Conservation (phyloP, 2,329 filamentous ascomycete genomes). For the Xylariaceae sp. region DNA sequence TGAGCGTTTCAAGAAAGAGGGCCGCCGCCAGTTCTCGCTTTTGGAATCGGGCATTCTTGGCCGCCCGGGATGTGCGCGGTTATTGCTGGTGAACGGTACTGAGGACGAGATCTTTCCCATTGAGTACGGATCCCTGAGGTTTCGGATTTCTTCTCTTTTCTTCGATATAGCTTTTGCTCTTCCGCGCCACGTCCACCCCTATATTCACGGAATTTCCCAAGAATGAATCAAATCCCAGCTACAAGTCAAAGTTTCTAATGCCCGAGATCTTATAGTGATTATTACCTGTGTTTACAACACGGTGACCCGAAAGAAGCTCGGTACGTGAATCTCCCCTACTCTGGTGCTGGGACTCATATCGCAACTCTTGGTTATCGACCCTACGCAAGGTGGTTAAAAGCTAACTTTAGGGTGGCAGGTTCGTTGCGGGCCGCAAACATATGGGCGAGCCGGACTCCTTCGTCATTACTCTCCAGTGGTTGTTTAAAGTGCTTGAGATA, state of each 20-base stretch:
- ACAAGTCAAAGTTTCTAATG: neutral
- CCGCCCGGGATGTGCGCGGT: conserved; percentile 40
- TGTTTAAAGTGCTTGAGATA: conserved; percentile 33
- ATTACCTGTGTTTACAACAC: conserved; percentile 50
- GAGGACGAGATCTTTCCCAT: conserved; percentile 60
- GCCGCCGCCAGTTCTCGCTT: conserved; percentile 46
- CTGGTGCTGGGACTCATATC: neutral
- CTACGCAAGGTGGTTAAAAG: neutral
- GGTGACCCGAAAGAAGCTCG: conserved; percentile 49
- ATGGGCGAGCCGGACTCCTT: conserved; percentile 37
- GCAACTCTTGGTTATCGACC: neutral
- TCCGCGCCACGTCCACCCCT: no score
- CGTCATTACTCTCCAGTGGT: conserved; percentile 32
- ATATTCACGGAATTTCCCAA: neutral
- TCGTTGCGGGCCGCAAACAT: conserved; percentile 33
- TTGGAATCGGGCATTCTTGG: conserved; percentile 53
- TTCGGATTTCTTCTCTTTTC: neutral
- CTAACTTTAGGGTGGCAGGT: conserved; percentile 18
- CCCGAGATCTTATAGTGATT: conserved; percentile 35
- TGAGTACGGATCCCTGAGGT: conserved; percentile 32
- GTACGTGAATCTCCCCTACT: conserved; percentile 16
- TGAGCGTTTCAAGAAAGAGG: conserved; percentile 32
- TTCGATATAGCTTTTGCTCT: no score
- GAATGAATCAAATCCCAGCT: neutral
- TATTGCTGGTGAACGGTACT: conserved; percentile 54